Percentiles rank a stretch among this genome's conserved stretches.
Conservation (phyloP, 2,329 filamentous ascomycete species). For the Botrytis porri region DNA sequence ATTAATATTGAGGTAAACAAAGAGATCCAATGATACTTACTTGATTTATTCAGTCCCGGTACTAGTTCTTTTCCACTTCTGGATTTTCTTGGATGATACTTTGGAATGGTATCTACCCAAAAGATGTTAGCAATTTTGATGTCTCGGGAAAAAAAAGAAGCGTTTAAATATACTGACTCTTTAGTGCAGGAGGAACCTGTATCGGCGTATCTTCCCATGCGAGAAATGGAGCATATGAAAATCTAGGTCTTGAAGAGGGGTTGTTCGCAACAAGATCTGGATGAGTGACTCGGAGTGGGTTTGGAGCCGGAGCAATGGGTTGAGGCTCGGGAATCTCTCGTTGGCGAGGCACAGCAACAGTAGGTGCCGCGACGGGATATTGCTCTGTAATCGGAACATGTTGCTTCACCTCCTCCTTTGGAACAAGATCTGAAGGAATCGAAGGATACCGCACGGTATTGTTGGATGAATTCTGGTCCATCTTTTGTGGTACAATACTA, state of each 20-base stretch:
- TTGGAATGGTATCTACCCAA: conserved; percentile 34
- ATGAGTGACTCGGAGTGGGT: conserved; percentile 31
- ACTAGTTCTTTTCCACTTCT: conserved; percentile 35
- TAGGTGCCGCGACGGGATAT: background rate
- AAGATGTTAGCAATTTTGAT: conserved; percentile 8
- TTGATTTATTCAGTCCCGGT: conserved; percentile 33
- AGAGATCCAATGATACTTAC: conserved; percentile 28
- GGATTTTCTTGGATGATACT: conserved; percentile 36
- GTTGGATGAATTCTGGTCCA: conserved; percentile 16
- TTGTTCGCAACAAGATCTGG: conserved; percentile 30
- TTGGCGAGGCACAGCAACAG: conserved; percentile 6
- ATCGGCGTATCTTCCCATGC: conserved; percentile 31
- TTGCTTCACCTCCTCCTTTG: conserved; percentile 20
- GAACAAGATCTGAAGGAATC: conserved; percentile 14
- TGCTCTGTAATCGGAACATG: conserved; percentile 19
- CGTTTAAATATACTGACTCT: conserved; percentile 30
- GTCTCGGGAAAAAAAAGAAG: background rate
- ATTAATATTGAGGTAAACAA: conserved; percentile 13
- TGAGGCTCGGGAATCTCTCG: background rate
- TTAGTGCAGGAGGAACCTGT: conserved; percentile 32
- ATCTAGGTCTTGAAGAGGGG: conserved; percentile 27
- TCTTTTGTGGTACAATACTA: conserved; percentile 23
- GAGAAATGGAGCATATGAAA: conserved; percentile 35
- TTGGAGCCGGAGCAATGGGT: conserved; percentile 14
- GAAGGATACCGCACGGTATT: conserved; percentile 25